Base-by-base conservation (phyloP, 306 rosid species). In the Citrullus amarus region DNA sequence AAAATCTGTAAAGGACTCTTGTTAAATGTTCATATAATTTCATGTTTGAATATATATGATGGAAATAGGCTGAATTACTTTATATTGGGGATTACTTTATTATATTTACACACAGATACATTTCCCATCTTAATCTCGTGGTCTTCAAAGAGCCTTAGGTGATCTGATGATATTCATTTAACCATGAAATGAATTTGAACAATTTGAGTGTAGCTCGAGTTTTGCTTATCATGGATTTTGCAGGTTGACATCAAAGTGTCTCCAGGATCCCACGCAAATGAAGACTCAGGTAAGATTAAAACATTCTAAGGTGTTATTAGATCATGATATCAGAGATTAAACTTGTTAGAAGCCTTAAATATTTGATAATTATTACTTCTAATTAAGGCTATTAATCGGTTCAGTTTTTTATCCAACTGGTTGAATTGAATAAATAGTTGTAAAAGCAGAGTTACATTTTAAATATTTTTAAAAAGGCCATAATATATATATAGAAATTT, bases 161-260 rank as follows among this genome's bases (percentile, higher is more conserved):
- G 53, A 39, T 67, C 17, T 18, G 11, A 53, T 48, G 53, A 48
- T 48, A 48, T 48, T 48, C 53, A 48, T 53, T 17, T 10, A 17
- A 18, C 53, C 51, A 36, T 18, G 32, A 10, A 68, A n/a, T 41
- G 17, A 67, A 36, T 2, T 32, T 36, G 44, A 62, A 61, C 14
- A 60, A 60, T 60, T 60, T 10, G 22, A 63, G 8, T 38, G 9
- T n/a, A 15, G 34, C 30, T 68, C 18, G 16, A 69, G 75, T 69
- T 69, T 17, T 7, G 25, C 8, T 9, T 50, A 14, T 72, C n/a
- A 53, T 53, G 44, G 61, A 51, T 16, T 73, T 75, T 69, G 86
- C 86, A 92, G 98, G 98, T 92, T 87, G 98, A 94, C 82, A 94
- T 94, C 83, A 92, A 92, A 85, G 98, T 94, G 74, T 87, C 90